phyloP scores from a whole-genome alignment of 768 basidiomycete species.

The Suillus fuscotomentosus region DNA sequence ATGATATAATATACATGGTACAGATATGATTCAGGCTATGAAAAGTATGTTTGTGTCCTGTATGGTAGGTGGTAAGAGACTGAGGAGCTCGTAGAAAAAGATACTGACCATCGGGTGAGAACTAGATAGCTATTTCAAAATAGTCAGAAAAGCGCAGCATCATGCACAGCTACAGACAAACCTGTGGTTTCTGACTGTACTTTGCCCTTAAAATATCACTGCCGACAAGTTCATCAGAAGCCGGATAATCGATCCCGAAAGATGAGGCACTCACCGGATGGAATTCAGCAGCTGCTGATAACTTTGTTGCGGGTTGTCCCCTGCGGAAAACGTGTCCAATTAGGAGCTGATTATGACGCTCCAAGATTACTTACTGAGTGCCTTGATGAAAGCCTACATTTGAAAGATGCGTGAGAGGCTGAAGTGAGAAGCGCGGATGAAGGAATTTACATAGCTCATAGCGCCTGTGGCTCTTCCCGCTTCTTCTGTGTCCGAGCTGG shows the following conservation, averaged over 20 bases:
- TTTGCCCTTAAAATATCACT: conserved; percentile 43
- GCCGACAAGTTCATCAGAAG: neutral
- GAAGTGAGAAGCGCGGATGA: neutral
- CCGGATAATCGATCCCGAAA: neutral
- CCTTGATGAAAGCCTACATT: conserved; percentile 54
- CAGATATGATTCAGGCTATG: conserved; percentile 20
- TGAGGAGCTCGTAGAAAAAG: neutral
- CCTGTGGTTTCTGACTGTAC: conserved; percentile 60
- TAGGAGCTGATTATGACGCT: neutral
- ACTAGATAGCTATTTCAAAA: conserved; percentile 34
- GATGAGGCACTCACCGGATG: conserved; percentile 36
- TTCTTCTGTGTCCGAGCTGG: conserved; percentile 76
- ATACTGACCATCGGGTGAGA: conserved; percentile 42
- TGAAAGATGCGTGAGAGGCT: neutral
- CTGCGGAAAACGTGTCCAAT: conserved; percentile 23
- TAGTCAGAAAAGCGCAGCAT: conserved; percentile 8
- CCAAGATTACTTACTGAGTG: conserved; percentile 40
- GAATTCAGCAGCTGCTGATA: conserved; percentile 48
- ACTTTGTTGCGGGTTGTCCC: conserved; percentile 46
- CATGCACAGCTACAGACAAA: conserved; percentile 8
- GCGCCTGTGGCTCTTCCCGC: conserved; percentile 69
- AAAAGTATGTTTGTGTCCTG: conserved; percentile 31
- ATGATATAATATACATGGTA: too few species aligned
- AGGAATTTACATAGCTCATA: conserved; percentile 67
- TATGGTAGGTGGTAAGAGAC: neutral